Conservation (phyloP, 2,329 filamentous ascomycete genomes). For the Rhinocladiella similis region DNA sequence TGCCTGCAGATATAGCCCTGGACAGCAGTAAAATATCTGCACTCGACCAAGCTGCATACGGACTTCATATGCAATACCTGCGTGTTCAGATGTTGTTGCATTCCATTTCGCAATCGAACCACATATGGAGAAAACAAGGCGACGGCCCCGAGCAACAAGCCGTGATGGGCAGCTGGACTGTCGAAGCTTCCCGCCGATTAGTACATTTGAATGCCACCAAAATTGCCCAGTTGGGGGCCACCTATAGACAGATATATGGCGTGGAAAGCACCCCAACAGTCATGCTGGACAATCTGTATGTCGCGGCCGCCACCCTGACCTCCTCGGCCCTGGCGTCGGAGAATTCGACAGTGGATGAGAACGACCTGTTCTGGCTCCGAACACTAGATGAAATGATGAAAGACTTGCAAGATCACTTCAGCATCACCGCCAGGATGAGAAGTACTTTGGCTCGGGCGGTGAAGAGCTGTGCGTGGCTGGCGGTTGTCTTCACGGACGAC, state of each 20-base stretch:
- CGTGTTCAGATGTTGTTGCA: neutral
- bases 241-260: conserved; percentile 4
- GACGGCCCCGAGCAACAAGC: neutral
- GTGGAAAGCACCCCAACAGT: conserved; percentile 3
- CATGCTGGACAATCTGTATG: conserved; percentile 6
- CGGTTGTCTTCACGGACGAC: neutral
- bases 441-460: neutral
- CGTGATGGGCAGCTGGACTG: too few relatives aligned
- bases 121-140: neutral
- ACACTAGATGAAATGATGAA: conserved; percentile 1
- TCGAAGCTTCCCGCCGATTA: neutral
- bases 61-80: conserved; percentile 6
- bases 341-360: neutral
- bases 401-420: neutral
- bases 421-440: neutral
- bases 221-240: neutral
- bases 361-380: neutral
- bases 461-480: neutral
- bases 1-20: conserved; percentile 1
- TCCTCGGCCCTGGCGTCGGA: neutral
- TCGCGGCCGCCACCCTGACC: neutral
- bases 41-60: neutral
- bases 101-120: neutral
- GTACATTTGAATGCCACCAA: conserved; percentile 3
- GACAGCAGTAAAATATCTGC: neutral